Conservation (phyloP, 441 rosid genomes). For the Jatropha multifida region DNA sequence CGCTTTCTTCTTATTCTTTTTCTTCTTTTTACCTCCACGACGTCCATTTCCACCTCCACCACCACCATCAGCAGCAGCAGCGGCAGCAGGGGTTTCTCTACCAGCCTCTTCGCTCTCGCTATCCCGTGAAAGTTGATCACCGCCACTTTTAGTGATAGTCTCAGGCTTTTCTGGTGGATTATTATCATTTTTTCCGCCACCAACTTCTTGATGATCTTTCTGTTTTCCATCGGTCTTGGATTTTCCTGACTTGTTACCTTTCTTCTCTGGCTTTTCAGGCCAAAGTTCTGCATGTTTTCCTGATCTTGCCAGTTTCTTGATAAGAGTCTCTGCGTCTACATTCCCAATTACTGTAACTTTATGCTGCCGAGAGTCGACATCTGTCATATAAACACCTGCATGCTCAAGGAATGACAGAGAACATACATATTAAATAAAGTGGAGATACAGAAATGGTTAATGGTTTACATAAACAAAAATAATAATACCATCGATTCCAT, state of each 20-base stretch:
- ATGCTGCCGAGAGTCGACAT: conserved; percentile 50
- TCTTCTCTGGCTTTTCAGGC: conserved; percentile 38
- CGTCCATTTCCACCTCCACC: conserved; percentile 11
- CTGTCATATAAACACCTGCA: conserved; percentile 55
- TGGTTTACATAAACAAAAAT: background rate
- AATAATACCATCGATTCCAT: conserved; percentile 52
- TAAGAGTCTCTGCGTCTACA: conserved; percentile 45
- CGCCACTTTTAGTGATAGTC: conserved; percentile 12
- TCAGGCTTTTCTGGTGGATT: conserved; percentile 18
- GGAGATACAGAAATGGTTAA: background rate
- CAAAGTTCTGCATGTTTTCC: conserved; percentile 66
- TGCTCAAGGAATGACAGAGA: background rate
- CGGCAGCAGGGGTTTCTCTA: background rate
- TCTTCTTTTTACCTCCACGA: conserved; percentile 22
- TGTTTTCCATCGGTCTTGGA: conserved; percentile 37
- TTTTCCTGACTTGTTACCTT: conserved; percentile 34
- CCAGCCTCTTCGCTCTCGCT: conserved; percentile 17
- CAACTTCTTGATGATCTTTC: conserved; percentile 18
- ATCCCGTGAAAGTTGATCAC: conserved; percentile 23
- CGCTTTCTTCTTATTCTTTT: conserved; percentile 48
- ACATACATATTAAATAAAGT: no score
- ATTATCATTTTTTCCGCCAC: conserved; percentile 10
- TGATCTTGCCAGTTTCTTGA: conserved; percentile 52
- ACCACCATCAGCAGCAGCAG: conserved; percentile 3
- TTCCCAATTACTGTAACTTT: conserved; percentile 64